These are phyloP conservation scores for Clavulina sp. DNA, from an alignment of 768 basidiomycete species.

Conservation along the genomic window DNA sequence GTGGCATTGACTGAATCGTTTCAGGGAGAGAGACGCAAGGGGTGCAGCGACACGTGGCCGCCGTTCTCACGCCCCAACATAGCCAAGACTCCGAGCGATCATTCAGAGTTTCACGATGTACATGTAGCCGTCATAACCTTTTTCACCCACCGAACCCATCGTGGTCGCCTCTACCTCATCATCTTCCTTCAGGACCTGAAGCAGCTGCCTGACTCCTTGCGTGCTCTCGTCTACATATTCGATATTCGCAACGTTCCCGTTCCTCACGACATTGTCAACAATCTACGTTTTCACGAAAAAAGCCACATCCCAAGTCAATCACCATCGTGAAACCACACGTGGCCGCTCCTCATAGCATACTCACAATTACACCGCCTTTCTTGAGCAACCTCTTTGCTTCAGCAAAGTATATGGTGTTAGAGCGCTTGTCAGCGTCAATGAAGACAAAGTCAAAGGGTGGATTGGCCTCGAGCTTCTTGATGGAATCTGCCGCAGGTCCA, in stretches of 20 bases:
- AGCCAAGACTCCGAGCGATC: too few relatives aligned
- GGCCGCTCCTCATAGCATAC: too few relatives aligned
- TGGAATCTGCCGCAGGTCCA: constrained; percentile 34
- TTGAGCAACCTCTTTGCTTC: constrained; percentile 43
- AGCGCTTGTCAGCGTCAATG: constrained; percentile 54
- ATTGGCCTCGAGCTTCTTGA: constrained; percentile 30
- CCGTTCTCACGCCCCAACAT: too few relatives aligned
- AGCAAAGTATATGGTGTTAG: constrained; percentile 36
- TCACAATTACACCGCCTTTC: constrained; percentile 45
- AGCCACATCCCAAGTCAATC: too few relatives aligned
- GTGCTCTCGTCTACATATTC: constrained; percentile 19
- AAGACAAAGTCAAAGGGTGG: constrained; percentile 47
- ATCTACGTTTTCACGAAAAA: too few relatives aligned
- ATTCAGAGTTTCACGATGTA: constrained; percentile 22
- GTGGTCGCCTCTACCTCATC: constrained; percentile 33
- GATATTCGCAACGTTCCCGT: constrained; percentile 30
- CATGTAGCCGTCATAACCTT: constrained; percentile 37
- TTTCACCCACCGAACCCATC: constrained; percentile 32
- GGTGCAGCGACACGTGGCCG: too few relatives aligned
- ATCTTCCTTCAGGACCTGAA: constrained; percentile 32
- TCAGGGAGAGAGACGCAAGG: too few relatives aligned
- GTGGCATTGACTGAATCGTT: too few relatives aligned
- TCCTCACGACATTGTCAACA: constrained; percentile 43
- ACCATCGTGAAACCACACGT: too few relatives aligned
- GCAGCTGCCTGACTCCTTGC: constrained; percentile 32